phyloP scores from a whole-genome alignment of 2,329 filamentous ascomycete species.

The Colletotrichum liaoningense region DNA sequence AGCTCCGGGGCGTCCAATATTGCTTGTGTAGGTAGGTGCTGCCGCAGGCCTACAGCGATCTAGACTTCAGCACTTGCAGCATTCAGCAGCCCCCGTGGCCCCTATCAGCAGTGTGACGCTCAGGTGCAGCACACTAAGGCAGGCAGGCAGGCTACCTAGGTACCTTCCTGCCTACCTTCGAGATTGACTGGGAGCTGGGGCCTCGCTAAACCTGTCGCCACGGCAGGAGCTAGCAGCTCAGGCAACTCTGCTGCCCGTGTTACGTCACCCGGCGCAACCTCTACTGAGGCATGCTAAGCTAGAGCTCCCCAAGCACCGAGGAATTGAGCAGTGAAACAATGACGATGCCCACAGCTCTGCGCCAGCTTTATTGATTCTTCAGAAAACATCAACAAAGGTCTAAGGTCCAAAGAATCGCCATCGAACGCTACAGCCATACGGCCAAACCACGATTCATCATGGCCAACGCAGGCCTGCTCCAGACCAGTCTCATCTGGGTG shows the following conservation, averaged over 20 bases:
- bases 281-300: conserved; percentile 15
- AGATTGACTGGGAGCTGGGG: neutral
- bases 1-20: neutral
- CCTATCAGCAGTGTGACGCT: neutral
- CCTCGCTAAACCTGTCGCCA: neutral
- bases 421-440: neutral
- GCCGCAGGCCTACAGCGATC: neutral
- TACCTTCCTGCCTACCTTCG: neutral
- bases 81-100: neutral
- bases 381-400: conserved; percentile 17
- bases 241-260: neutral
- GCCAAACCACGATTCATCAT: conserved; percentile 38
- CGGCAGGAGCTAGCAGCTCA: neutral
- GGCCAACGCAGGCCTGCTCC: conserved; percentile 72
- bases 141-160: neutral
- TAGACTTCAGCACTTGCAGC: neutral
- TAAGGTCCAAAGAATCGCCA: neutral
- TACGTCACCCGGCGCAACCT: conserved; percentile 19
- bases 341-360: conserved; percentile 15
- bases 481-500: conserved; percentile 94
- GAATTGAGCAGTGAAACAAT: conserved; percentile 26
- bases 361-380: neutral
- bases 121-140: neutral
- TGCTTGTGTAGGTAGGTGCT: too few species aligned
- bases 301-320: conserved; percentile 22